Evolutionary conservation across 148 eudicot species (phyloP), one percentile per base, ranked within the genome.

Genomic region (Chenopodium suecicum): DNA sequence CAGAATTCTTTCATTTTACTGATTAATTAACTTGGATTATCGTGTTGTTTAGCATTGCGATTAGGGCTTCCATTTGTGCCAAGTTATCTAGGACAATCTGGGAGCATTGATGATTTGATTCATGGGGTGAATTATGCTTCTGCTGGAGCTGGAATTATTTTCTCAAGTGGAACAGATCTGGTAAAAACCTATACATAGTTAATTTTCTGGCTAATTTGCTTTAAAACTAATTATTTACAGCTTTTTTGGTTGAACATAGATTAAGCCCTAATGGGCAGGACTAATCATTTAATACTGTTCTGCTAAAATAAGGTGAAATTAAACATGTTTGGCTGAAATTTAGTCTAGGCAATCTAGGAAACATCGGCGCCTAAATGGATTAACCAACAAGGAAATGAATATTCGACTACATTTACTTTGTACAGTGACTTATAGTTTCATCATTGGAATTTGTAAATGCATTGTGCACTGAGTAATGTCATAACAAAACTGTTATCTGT

Each of bases 61-160:
- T 89, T 95, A 46, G 95, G 99, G 60, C 89, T 95, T 56, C 99
- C 99, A 50, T 88, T 91, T 77, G 95, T 94, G 77, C 94, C 98
- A 25, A 95, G 90, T 58, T 95, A 94, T 79, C 91, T 95, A 12
- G 95, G 93, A 31, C 93, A 86, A 80, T 81, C 86, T 19, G 91
- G 94, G 29, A 82, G 85, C 27, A 84, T 94, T 31, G 90, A 91
- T 46, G 91, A 88, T 79, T 91, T 95, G 99, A 79, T 86, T 66
- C 97, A 86, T 34, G 99, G 99, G 32, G 94, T 94, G 75, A 95
- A 95, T 83, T 95, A 94, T 80, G 99, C 99, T 74, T 95, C 99
- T 84, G 94, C 99, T 83, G 99, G 97, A 46, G 94, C 98, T 82
- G 98, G 98, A 44, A 94, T 95, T 25, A 92, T 95, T 75, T 92